These are phyloP conservation scores for Tricholoma matsutake DNA, from an alignment of 768 basidiomycete species.

Conservation along the genomic window DNA sequence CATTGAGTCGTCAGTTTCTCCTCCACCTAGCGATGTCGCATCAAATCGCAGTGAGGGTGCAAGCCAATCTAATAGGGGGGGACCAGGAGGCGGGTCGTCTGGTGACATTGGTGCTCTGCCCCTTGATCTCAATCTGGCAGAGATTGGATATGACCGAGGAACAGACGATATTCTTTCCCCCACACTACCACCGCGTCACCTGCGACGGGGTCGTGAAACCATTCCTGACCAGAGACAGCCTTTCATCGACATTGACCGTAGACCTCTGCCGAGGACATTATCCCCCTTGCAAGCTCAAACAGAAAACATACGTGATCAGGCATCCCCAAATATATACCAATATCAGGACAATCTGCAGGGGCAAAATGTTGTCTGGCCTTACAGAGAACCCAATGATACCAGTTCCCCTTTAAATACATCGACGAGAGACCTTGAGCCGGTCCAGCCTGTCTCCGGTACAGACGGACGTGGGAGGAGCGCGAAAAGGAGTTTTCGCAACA, in stretches of 20 bases:
- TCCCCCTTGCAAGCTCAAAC: neutral
- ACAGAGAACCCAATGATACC: conserved; percentile 37
- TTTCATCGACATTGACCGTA: conserved; percentile 3
- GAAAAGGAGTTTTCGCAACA: conserved; percentile 63
- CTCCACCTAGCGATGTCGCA: conserved; percentile 58
- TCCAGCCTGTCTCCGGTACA: conserved; percentile 27
- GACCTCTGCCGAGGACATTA: neutral
- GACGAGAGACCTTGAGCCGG: conserved; percentile 39
- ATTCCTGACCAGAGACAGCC: conserved; percentile 7
- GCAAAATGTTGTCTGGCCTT: conserved; percentile 35
- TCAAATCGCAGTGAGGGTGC: conserved; percentile 52
- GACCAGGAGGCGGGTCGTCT: conserved; percentile 28
- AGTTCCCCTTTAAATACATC: conserved; percentile 26
- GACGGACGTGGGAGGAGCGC: conserved; percentile 58
- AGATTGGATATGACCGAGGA: conserved; percentile 73
- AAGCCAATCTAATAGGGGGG: conserved; percentile 48
- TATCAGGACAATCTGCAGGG: neutral
- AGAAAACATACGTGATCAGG: neutral
- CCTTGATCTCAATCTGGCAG: conserved; percentile 72
- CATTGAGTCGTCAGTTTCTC: conserved; percentile 58
- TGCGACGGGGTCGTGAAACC: conserved; percentile 7
- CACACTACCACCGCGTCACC: conserved; percentile 4
- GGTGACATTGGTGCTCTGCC: conserved; percentile 57
- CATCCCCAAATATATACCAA: neutral
- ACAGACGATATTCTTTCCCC: conserved; percentile 25